Base-by-base conservation (phyloP, 768 basidiomycete species). In the Glaciozyma martinii region DNA sequence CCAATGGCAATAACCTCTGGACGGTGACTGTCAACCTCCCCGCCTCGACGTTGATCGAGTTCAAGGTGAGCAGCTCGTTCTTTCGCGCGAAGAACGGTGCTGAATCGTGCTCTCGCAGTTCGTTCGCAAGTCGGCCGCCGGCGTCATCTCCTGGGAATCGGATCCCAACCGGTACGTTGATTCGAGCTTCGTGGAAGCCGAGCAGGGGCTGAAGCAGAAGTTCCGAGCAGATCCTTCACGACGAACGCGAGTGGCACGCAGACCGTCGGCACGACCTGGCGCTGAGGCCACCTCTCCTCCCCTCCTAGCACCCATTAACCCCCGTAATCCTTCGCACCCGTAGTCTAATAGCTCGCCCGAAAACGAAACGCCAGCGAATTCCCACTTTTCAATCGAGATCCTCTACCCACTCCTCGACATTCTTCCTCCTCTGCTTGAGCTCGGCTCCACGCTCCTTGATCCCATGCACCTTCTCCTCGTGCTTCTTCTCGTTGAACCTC, bases 401-500 rank as follows among this genome's bases (percentile, higher is more conserved):
- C 54, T n/a, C n/a, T n/a, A 7, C 3, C 3, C 10, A 13, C 29
- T 55, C 46, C 46, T 30, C 29, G 27, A 33, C 15, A 10, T 37
- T 42, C 50, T 19, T 21, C 23, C 54, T 49, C 43, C 46, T 49
- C 32, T 56, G 37, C 52, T 57, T 33, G 32, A 32, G 59, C 21
- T 29, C 44, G 49, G 59, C 55, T 9, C 37, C 60, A 56, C 62
- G 56, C 54, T 65, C 32, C 60, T 65, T 66, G 12, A 61, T 65
- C 21, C 65, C 46, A n/a, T 47, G 62, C 52, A 52, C 33, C 59
- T 61, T 62, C n/a, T 64, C 60, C 29, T 37, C 44, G 42, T 33
- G 59, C 65, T 69, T 67, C 59, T 59, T 54, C 47, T 33, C 56
- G 42, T 68, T 62, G 64, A 56, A 71, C 56, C 71, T 50, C 62